Percentiles rank a stretch among this genome's conserved stretches.
Conservation (phyloP, 169 alveolate genomes). For the Cryptosporidium xiaoi region DNA sequence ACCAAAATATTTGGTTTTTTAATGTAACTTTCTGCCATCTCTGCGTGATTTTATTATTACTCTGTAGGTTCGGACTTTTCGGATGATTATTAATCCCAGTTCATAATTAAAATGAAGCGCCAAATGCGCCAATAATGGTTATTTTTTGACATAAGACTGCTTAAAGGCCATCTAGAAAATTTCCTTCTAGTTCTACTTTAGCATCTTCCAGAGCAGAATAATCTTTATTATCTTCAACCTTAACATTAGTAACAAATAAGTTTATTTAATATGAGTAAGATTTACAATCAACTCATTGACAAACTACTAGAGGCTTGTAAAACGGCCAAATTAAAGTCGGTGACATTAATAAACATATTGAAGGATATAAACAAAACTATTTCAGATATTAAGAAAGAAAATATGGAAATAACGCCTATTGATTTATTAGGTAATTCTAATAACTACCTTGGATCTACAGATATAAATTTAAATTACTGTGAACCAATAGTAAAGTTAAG, state of each 20-base stretch:
- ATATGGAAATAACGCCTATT: constrained; percentile 51
- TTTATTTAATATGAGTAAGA: background rate
- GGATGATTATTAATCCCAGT: background rate
- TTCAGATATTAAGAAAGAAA: constrained; percentile 2
- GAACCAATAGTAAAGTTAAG: background rate
- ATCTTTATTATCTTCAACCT: no score
- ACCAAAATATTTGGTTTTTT: constrained; percentile 79
- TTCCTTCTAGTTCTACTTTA: background rate
- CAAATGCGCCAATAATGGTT: background rate
- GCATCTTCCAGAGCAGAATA: no score
- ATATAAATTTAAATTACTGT: background rate
- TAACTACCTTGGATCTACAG: background rate
- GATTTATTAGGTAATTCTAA: background rate
- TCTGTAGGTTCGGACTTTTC: background rate
- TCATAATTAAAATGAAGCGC: background rate
- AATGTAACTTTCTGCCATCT: background rate
- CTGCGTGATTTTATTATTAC: background rate
- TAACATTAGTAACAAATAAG: background rate
- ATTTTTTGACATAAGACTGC: background rate
- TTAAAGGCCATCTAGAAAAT: constrained; percentile 1
- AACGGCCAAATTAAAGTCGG: background rate
- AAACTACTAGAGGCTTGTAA: background rate
- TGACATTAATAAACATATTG: constrained; percentile 7
- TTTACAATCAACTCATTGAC: background rate
- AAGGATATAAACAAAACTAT: constrained; percentile 27